Evolutionary conservation across 805 yeast species (phyloP).

Genomic region (Suhomyces sp.): DNA sequence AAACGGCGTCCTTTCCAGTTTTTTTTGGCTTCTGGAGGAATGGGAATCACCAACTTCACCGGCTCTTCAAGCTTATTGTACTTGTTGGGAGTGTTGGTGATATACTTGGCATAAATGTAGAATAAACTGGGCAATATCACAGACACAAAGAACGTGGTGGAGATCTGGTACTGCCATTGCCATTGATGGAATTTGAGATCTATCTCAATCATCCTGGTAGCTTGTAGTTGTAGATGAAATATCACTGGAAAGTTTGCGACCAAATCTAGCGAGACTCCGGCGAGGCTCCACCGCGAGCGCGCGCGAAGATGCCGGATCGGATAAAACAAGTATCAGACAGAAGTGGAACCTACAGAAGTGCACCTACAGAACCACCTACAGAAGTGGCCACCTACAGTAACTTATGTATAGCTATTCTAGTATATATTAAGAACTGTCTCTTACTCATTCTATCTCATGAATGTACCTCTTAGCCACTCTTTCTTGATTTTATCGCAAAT

Average conservation of each 20-base stretch:
- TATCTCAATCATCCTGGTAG: constrained; percentile 35
- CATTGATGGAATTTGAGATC: constrained; percentile 38
- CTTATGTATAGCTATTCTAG: too few relatives aligned
- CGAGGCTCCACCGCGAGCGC: not conserved
- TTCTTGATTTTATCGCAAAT: too few relatives aligned
- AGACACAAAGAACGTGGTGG: constrained; percentile 40
- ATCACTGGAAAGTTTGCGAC: not conserved
- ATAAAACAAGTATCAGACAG: too few relatives aligned
- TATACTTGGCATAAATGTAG: constrained; percentile 34
- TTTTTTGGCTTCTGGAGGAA: constrained; percentile 76
- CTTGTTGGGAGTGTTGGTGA: constrained; percentile 36
- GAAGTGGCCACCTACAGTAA: too few relatives aligned
- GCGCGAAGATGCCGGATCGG: not conserved
- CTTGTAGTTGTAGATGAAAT: not conserved
- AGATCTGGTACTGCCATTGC: constrained; percentile 46
- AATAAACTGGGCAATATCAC: constrained; percentile 36
- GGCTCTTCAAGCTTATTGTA: constrained; percentile 44
- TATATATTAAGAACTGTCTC: too few relatives aligned
- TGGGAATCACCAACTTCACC: constrained; percentile 48
- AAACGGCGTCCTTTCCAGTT: constrained; percentile 91
- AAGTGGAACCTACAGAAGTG: too few relatives aligned
- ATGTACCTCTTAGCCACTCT: too few relatives aligned
- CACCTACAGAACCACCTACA: too few relatives aligned
- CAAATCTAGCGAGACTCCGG: not conserved
- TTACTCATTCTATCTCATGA: too few relatives aligned